Percentiles rank a stretch among this genome's conserved stretches.
Evolutionary conservation across 106 monocot genomes (phyloP).

Genomic region (Allium sativum): DNA sequence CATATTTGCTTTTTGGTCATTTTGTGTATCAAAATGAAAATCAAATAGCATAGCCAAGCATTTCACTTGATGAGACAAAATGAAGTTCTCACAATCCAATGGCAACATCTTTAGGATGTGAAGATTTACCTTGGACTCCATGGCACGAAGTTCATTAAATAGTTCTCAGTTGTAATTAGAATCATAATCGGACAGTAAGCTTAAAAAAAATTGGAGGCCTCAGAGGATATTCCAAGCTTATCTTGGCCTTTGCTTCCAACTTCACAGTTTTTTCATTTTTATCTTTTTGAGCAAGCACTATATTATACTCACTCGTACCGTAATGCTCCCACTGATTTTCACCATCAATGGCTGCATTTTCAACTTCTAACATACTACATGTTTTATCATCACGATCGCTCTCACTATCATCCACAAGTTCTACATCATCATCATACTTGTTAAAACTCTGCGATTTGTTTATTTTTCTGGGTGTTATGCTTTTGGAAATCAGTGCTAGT

Average conservation of each 20-base stretch:
- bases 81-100: conserved; percentile 31
- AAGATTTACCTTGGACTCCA: conserved; percentile 91
- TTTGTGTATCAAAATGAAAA: conserved; percentile 36
- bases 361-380: conserved; percentile 9
- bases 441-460: conserved; percentile 24
- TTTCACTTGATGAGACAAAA: conserved; percentile 61
- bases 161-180: conserved; percentile 24
- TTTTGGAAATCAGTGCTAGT: conserved; percentile 69
- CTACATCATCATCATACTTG: conserved; percentile 49
- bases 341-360: conserved; percentile 9
- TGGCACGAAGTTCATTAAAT: conserved; percentile 85
- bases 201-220: conserved; percentile 68
- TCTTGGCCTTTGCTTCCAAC: conserved; percentile 73
- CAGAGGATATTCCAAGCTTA: conserved; percentile 84
- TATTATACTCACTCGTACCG: conserved; percentile 38
- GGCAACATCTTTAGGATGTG: conserved; percentile 52
- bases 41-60: conserved; percentile 88
- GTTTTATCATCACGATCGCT: conserved; percentile 55
- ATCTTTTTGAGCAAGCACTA: conserved; percentile 38
- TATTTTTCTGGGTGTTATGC: conserved; percentile 41
- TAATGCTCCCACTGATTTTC: conserved; percentile 51
- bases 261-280: conserved; percentile 27
- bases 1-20: conserved; percentile 28
- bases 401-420: conserved; percentile 62
- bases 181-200: conserved; percentile 16